These are phyloP conservation scores for Haematococcus sp. DNA, from an alignment of 139 green algal genomes.

Conservation along the genomic window DNA sequence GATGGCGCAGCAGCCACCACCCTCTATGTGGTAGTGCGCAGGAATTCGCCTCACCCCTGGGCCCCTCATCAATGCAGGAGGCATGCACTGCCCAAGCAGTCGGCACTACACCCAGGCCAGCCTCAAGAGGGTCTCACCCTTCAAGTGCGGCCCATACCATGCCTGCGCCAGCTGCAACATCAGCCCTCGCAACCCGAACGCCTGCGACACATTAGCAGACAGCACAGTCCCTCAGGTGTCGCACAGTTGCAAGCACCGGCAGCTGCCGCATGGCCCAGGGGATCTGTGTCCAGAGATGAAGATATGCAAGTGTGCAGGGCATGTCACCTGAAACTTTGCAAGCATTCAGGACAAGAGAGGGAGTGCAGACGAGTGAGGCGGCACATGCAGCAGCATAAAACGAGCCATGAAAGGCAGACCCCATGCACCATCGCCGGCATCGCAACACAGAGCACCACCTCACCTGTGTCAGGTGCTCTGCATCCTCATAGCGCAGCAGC, in stretches of 20 bases:
- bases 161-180: constrained; percentile 13
- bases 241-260: background rate
- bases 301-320: too few species aligned
- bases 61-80: too few species aligned
- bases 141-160: constrained; percentile 29
- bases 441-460: background rate
- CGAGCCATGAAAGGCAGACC: too few species aligned
- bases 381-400: background rate
- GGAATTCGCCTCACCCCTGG: too few species aligned
- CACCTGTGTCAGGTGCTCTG: constrained; percentile 18
- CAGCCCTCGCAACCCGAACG: constrained; percentile 21
- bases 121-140: constrained; percentile 5
- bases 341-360: too few species aligned
- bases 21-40: too few species aligned
- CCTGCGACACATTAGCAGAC: background rate
- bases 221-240: too few species aligned
- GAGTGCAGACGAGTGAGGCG: background rate
- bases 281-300: too few species aligned
- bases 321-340: too few species aligned
- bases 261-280: too few species aligned
- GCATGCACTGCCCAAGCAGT: background rate
- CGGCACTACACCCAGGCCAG: background rate
- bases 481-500: constrained; percentile 35
- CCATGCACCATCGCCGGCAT: too few species aligned
- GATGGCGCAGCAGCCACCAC: too few species aligned